Percentiles rank a stretch among this genome's conserved stretches.
phyloP scores from a whole-genome alignment of 2,329 filamentous ascomycete genomes.

The Alternaria ventricosa region DNA sequence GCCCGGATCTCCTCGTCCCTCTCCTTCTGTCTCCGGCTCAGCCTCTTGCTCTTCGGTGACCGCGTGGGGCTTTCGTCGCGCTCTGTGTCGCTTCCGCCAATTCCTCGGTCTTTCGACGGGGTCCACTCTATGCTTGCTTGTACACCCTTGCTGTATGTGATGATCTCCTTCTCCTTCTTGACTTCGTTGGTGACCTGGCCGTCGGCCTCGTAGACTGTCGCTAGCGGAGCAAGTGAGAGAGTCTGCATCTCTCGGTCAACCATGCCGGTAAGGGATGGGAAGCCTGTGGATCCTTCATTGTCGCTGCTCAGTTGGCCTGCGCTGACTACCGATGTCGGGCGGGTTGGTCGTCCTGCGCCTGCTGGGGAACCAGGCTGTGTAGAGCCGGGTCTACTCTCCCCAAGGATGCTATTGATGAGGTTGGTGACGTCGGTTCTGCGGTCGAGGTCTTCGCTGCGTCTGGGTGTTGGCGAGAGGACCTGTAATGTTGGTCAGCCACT shows the following conservation, averaged over 20 bases:
- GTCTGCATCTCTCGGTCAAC: constrained; percentile 64
- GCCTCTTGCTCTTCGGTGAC: constrained; percentile 67
- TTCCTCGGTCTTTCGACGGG: constrained; percentile 58
- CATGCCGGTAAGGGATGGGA: constrained; percentile 33
- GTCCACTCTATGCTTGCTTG: constrained; percentile 84
- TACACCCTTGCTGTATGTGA: constrained; percentile 96
- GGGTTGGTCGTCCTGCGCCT: constrained; percentile 62
- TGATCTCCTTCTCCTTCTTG: constrained; percentile 71
- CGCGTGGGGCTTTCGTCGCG: constrained; percentile 67
- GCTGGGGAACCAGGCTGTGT: constrained; percentile 63
- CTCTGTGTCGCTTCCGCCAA: constrained; percentile 62
- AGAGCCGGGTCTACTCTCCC: constrained; percentile 75
- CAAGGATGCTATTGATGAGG: constrained; percentile 83
- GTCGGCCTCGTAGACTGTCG: constrained; percentile 81
- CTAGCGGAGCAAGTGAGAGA: constrained; percentile 74
- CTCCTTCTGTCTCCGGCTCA: constrained; percentile 80
- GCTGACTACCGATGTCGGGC: constrained; percentile 86
- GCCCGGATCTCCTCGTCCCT: constrained; percentile 88
- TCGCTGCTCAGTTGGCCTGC: constrained; percentile 80
- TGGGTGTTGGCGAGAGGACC: constrained; percentile 73
- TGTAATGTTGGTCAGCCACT: constrained; percentile 42
- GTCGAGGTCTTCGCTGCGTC: constrained; percentile 68
- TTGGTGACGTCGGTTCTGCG: constrained; percentile 74
- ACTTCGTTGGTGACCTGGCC: constrained; percentile 77
- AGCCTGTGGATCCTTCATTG: constrained; percentile 50